phyloP scores from a whole-genome alignment of 441 rosid genomes.

The Gossypium schwendimanii region DNA sequence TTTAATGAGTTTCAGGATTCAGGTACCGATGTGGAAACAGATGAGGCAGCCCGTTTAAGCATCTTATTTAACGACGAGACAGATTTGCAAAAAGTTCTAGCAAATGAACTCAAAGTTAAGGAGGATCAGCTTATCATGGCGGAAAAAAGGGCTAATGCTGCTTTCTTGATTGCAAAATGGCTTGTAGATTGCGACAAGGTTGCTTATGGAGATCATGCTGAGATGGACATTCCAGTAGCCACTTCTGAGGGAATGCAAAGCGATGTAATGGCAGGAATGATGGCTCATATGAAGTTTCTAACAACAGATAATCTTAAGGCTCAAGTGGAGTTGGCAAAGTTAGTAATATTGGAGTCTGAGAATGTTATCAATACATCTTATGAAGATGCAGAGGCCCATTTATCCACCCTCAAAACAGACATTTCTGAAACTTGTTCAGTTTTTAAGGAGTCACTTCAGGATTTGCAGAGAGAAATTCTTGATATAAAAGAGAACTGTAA shows the following conservation, averaged over 20 bases:
- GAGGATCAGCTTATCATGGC: constrained; percentile 38
- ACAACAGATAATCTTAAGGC: constrained; percentile 24
- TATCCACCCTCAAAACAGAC: constrained; percentile 23
- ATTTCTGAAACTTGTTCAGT: constrained; percentile 25
- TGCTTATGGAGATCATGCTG: constrained; percentile 18
- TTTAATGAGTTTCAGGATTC: constrained; percentile 45
- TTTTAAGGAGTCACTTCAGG: constrained; percentile 23
- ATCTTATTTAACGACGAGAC: constrained; percentile 38
- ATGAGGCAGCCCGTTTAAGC: constrained; percentile 30
- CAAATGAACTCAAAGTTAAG: constrained; percentile 31
- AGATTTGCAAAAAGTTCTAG: constrained; percentile 31
- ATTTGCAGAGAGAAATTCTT: constrained; percentile 28
- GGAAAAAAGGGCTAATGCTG: constrained; percentile 42
- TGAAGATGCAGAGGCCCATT: constrained; percentile 25
- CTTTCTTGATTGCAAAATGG: constrained; percentile 48
- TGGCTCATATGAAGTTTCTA: constrained; percentile 12
- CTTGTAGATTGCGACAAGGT: constrained; percentile 33
- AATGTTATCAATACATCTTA: constrained; percentile 24
- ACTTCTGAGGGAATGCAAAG: constrained; percentile 10
- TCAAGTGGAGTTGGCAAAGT: constrained; percentile 28
- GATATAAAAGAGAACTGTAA: constrained; percentile 25
- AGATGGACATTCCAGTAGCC: constrained; percentile 17
- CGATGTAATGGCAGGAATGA: constrained; percentile 11
- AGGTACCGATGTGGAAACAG: constrained; percentile 30
- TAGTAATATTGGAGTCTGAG: constrained; percentile 26